phyloP scores from a whole-genome alignment of 2,329 filamentous ascomycete genomes.

The Dactylella cylindrospora region DNA sequence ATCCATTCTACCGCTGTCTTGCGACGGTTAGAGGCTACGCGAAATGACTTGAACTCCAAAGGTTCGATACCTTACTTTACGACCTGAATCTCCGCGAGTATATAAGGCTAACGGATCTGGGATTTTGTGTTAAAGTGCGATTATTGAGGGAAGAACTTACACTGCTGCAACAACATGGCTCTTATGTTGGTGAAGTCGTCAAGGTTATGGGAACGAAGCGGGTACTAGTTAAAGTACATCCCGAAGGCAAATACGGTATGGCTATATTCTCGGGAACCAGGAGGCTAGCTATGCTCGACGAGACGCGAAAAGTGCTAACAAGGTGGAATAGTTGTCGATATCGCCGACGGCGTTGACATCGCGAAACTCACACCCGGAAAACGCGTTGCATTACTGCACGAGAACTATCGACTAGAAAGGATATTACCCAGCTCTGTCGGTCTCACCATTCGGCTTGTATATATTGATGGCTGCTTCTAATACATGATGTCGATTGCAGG shows the following conservation, averaged over 20 bases:
- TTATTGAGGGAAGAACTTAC: constrained; percentile 93
- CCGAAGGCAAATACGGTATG: constrained; percentile 98
- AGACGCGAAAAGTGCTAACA: constrained; percentile 45
- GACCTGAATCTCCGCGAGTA: constrained; percentile 4
- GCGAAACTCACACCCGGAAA: constrained; percentile 95
- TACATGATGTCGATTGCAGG: constrained; percentile 34
- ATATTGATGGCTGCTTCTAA: background rate
- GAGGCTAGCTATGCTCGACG: constrained; percentile 5
- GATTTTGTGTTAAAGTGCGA: constrained; percentile 61
- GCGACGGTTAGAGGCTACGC: constrained; percentile 90
- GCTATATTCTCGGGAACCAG: constrained; percentile 18
- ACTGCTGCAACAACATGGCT: constrained; percentile 92
- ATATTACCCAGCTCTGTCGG: constrained; percentile 85
- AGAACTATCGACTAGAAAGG: constrained; percentile 98
- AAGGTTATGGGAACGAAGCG: constrained; percentile 99
- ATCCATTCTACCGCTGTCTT: constrained; percentile 96
- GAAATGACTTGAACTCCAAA: constrained; percentile 98
- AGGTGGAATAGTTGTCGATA: constrained; percentile 76
- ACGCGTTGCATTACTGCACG: constrained; percentile 91
- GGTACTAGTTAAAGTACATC: constrained; percentile 97
- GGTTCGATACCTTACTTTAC: constrained; percentile 48
- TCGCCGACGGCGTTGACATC: constrained; percentile 91
- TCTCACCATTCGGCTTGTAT: background rate
- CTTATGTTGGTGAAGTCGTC: constrained; percentile 98
- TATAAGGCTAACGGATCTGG: constrained; percentile 44